These are phyloP conservation scores for Aspergillus fischeri DNA, from an alignment of 2,329 filamentous ascomycete genomes.

Conservation along the genomic window DNA sequence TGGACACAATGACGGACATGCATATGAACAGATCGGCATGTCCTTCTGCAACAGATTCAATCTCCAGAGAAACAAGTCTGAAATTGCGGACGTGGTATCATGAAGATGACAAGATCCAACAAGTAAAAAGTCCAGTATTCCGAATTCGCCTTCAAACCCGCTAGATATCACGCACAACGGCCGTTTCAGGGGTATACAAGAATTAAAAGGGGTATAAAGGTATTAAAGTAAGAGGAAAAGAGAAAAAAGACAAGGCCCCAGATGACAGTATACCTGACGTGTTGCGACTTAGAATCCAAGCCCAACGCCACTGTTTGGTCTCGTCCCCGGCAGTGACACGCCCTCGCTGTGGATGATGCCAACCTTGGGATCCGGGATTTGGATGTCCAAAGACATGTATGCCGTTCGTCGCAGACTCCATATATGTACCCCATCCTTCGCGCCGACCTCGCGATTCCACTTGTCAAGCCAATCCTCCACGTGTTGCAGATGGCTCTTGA, in stretches of 20 bases:
- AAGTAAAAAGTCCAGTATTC: slow-evolving; percentile 3
- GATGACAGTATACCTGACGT: neutral
- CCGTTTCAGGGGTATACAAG: slow-evolving; percentile 6
- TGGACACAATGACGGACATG: neutral
- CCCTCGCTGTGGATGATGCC: slow-evolving; percentile 40
- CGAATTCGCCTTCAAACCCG: slow-evolving; percentile 10
- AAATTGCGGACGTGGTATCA: slow-evolving; percentile 19
- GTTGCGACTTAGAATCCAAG: slow-evolving; percentile 1
- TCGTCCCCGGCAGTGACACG: slow-evolving; percentile 31
- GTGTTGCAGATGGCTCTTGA: slow-evolving; percentile 65
- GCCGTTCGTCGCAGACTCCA: slow-evolving; percentile 76
- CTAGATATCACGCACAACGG: slow-evolving; percentile 24
- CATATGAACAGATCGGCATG: neutral
- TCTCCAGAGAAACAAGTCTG: slow-evolving; percentile 8
- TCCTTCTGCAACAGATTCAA: neutral
- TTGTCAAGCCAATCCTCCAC: slow-evolving; percentile 79
- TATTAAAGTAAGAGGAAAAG: slow-evolving; percentile 10
- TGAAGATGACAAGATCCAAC: slow-evolving; percentile 8
- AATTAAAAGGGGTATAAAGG: slow-evolving; percentile 18
- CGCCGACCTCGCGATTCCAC: slow-evolving; percentile 71
- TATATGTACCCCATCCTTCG: slow-evolving; percentile 63
- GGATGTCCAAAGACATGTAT: slow-evolving; percentile 66
- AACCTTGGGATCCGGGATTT: slow-evolving; percentile 49
- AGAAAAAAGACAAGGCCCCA: slow-evolving; percentile 5
- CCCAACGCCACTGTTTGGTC: slow-evolving; percentile 31